Evolutionary conservation across 345 rosid species (phyloP), one percentile per base, ranked within the genome.

Genomic region (Eutrema japonicum): DNA sequence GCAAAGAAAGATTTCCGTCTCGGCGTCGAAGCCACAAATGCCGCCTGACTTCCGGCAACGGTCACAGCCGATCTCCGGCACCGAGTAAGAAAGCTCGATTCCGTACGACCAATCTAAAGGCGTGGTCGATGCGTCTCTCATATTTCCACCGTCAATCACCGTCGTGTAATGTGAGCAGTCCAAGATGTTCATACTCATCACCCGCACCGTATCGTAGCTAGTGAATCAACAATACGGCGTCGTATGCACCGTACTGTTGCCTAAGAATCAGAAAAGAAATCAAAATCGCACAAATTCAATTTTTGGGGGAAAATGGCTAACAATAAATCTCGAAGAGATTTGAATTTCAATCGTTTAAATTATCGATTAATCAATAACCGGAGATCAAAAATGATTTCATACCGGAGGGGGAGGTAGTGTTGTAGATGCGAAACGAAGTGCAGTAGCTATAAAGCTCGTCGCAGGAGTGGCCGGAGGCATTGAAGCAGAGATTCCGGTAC

Each of bases 221-320:
- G 98, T 89, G 70, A 94, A 94, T 74, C 98, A 91, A 27, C 98
- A 94, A 8, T 91, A 91, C 51, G 97, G 97, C 68, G 76, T 77
- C 72, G 76, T 43, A 40, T 0, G 46, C 0, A 70, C 48, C 36
- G 80, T 70, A 64, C 61, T 56, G 3, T 77, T 77, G 16, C 80
- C 80, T 76, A 35, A 16, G 3, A 3, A 49, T 11, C 29, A 26
- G 6, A 7, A 33, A 45, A 8, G 0, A 22, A 50, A 5, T 10
- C 13, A 29, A 52, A 52, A 22, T 22, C 26, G 26, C 26, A 30
- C n/a, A 26, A 7, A 3, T 18, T 50, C 36, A 59, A 14, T 8
- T 58, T 51, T 62, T 3, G 61, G 65, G n/a, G 13, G 51, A 37
- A 36, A 11, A 4, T 47, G 16, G 30, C 32, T 33, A 2, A 26